Percentiles rank a stretch among this genome's conserved stretches.
These are phyloP conservation scores for Lathyrus aphaca DNA, from an alignment of 306 rosid species.

Conservation along the genomic window DNA sequence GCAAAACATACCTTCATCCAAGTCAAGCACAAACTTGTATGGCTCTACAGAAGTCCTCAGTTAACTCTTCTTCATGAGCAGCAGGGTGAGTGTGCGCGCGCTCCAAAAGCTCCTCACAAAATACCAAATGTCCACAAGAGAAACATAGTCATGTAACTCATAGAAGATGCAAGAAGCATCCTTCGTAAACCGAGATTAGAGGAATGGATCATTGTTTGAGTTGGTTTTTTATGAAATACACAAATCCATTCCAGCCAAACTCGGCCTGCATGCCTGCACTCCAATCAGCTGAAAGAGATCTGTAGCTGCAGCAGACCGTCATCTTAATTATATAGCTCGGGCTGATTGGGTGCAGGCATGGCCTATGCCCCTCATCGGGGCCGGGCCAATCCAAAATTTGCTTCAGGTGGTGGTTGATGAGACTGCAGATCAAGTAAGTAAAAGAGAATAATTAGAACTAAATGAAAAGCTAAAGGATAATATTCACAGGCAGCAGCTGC, in stretches of 20 bases:
- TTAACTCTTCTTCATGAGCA: constrained; percentile 43
- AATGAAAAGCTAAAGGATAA: neutral
- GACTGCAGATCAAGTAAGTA: constrained; percentile 57
- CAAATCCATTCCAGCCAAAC: constrained; percentile 63
- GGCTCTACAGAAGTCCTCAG: constrained; percentile 46
- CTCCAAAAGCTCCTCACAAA: constrained; percentile 35
- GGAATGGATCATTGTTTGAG: constrained; percentile 41
- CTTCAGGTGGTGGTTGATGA: constrained; percentile 93
- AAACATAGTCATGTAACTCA: constrained; percentile 43
- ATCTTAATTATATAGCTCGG: constrained; percentile 41
- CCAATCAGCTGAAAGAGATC: constrained; percentile 61
- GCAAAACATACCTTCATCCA: constrained; percentile 62
- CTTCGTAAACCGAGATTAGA: constrained; percentile 65
- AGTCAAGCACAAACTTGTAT: constrained; percentile 52
- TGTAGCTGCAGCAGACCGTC: constrained; percentile 43
- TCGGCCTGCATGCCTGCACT: constrained; percentile 88
- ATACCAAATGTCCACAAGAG: constrained; percentile 32
- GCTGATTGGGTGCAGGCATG: constrained; percentile 92
- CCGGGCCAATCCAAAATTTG: constrained; percentile 99
- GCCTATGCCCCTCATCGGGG: constrained; percentile 99
- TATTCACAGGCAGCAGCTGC: neutral
- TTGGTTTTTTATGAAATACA: constrained; percentile 33
- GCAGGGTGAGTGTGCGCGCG: constrained; percentile 27
- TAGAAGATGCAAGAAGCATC: constrained; percentile 58
- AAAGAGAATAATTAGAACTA: constrained; percentile 21